Conservation (phyloP, 2,329 filamentous ascomycete species). For the Monilinia vaccinii-corymbosi region DNA sequence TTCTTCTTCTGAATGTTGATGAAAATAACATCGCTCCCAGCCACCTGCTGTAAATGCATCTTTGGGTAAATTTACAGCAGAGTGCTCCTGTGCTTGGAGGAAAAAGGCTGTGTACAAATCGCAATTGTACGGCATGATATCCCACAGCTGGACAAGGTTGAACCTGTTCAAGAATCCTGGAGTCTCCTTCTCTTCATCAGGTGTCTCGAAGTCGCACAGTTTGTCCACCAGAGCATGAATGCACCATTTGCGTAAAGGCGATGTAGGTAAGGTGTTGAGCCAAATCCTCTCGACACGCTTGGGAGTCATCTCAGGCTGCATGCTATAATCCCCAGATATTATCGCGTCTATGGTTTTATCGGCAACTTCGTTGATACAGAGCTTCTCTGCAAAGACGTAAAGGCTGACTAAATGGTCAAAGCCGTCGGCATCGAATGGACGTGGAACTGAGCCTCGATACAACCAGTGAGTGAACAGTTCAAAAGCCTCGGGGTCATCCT, state of each 20-base stretch:
- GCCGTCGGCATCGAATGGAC: not conserved
- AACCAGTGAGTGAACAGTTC: slow-evolving; percentile 7
- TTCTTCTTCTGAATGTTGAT: not conserved
- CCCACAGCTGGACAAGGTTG: not conserved
- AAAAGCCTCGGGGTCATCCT: slow-evolving; percentile 4
- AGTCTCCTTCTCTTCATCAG: not conserved
- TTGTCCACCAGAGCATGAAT: not conserved
- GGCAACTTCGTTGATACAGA: not conserved
- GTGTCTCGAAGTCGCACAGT: not conserved
- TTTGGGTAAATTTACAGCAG: not conserved
- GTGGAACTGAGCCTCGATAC: not conserved
- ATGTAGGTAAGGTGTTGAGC: not conserved
- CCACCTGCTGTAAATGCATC: not conserved
- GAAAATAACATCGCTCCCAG: not conserved
- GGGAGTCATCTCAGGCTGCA: no score
- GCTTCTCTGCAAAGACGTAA: slow-evolving; percentile 7
- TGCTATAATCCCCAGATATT: not conserved
- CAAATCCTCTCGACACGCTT: not conserved
- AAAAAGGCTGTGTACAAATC: not conserved
- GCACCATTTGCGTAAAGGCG: not conserved
- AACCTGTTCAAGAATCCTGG: not conserved
- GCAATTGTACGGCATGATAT: not conserved
- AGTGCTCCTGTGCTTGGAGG: not conserved
- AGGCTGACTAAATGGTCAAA: not conserved
- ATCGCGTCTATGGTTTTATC: slow-evolving; percentile 1